Percentiles rank a stretch among this genome's conserved stretches.
Conservation (phyloP, 352 stramenopile genomes). For the Phytophthora europaea region DNA sequence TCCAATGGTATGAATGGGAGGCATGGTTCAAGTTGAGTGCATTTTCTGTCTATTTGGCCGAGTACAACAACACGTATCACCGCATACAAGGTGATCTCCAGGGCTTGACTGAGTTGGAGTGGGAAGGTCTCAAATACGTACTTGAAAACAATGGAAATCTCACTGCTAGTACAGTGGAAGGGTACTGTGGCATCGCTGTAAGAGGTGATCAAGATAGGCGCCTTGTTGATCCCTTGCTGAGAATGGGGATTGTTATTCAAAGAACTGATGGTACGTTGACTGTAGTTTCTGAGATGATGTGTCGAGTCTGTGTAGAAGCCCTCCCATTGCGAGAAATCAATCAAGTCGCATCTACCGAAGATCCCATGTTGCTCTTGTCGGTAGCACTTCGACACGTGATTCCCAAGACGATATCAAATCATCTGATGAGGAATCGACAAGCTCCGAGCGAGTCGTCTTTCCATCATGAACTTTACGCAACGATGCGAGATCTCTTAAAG, state of each 20-base stretch:
- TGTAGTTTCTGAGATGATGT: slow-evolving; percentile 7
- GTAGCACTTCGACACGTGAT: slow-evolving; percentile 6
- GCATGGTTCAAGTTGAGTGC: slow-evolving; percentile 9
- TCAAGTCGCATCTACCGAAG: slow-evolving; percentile 7
- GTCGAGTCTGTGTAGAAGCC: slow-evolving; percentile 13
- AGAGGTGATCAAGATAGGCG: slow-evolving; percentile 1
- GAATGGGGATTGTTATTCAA: slow-evolving; percentile 9
- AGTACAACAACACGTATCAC: not conserved
- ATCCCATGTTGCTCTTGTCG: slow-evolving; percentile 2
- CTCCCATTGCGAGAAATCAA: slow-evolving; percentile 8
- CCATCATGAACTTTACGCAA: slow-evolving; percentile 9
- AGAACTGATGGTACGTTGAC: slow-evolving; percentile 1
- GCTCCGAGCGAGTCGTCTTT: slow-evolving; percentile 10
- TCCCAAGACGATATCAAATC: slow-evolving; percentile 3
- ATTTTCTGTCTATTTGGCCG: not conserved
- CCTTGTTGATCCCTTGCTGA: slow-evolving; percentile 15
- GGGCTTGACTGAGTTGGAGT: slow-evolving; percentile 1
- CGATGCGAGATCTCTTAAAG: slow-evolving; percentile 10
- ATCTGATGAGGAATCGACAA: slow-evolving; percentile 12
- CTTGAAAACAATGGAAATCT: slow-evolving; percentile 4
- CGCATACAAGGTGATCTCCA: not conserved
- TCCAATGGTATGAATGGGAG: slow-evolving; percentile 15
- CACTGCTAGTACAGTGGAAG: not conserved
- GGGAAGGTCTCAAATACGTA: slow-evolving; percentile 12
- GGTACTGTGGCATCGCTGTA: not conserved